Conservation (phyloP, 352 stramenopile genomes). For the Globisporangium carolinianum region DNA sequence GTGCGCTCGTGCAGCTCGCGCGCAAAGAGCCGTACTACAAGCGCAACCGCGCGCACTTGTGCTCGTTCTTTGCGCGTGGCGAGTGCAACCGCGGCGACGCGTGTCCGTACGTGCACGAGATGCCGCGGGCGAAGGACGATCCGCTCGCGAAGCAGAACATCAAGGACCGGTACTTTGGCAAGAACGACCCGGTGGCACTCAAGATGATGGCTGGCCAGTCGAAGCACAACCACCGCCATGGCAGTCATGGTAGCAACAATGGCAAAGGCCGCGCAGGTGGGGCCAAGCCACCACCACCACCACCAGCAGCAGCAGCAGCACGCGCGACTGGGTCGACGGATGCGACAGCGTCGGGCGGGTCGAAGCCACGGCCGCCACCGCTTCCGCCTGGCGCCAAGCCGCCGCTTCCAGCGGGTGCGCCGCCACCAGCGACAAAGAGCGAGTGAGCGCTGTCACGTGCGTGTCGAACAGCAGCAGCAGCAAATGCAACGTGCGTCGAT, state of each 20-base stretch:
- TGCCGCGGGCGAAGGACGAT: conserved; percentile 90
- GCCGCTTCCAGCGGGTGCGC: conserved; percentile 51
- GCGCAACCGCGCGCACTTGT: conserved; percentile 89
- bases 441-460: conserved; percentile 4
- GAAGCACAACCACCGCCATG: conserved; percentile 3
- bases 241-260: conserved; percentile 17
- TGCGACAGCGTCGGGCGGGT: not conserved
- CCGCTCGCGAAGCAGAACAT: conserved; percentile 95
- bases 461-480: not conserved
- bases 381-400: conserved; percentile 50
- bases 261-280: conserved; percentile 13
- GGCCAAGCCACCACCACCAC: conserved; percentile 17
- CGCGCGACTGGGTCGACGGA: too few relatives aligned
- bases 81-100: conserved; percentile 90
- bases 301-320: conserved; percentile 5
- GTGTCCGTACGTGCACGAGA: conserved; percentile 94
- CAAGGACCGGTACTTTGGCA: conserved; percentile 92
- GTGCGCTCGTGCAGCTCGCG: conserved; percentile 77
- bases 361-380: conserved; percentile 52
- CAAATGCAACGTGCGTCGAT: not conserved
- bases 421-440: conserved; percentile 26
- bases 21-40: conserved; percentile 89
- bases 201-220: conserved; percentile 74
- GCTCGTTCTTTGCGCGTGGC: conserved; percentile 92
- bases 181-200: conserved; percentile 89